A percentile compares a stretch with the other conserved stretches of the same genome.
Evolutionary conservation across 768 basidiomycete species (phyloP).

Genomic region (Omphalotus guepiniiformis): DNA sequence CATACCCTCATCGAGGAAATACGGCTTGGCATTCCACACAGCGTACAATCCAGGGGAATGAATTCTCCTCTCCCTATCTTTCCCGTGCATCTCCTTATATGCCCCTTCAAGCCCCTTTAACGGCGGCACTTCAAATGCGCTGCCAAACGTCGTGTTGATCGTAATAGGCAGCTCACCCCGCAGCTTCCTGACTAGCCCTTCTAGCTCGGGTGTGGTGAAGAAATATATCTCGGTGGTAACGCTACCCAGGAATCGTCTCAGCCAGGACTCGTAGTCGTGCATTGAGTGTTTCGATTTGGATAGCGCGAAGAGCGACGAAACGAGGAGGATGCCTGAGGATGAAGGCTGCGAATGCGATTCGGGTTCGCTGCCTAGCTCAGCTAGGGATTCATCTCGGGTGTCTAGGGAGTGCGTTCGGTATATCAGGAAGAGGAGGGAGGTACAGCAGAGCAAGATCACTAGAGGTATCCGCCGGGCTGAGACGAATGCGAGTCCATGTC

Average conservation of each 20-base stretch:
- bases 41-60: constrained; percentile 51
- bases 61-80: constrained; percentile 38
- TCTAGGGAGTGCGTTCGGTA: neutral
- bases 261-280: constrained; percentile 42
- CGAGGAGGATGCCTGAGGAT: constrained; percentile 37
- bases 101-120: constrained; percentile 25
- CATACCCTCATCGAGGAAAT: constrained; percentile 40
- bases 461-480: too few species aligned
- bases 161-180: constrained; percentile 31
- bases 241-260: constrained; percentile 36
- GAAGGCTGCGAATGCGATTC: neutral
- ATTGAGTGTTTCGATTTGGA: constrained; percentile 44
- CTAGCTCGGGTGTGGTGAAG: constrained; percentile 41
- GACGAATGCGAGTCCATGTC: too few species aligned
- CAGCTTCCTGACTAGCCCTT: constrained; percentile 24
- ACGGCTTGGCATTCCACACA: constrained; percentile 53
- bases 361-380: neutral
- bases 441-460: too few species aligned
- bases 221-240: constrained; percentile 52
- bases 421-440: neutral
- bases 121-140: constrained; percentile 47
- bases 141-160: constrained; percentile 41
- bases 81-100: constrained; percentile 39
- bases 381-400: neutral
- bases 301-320: constrained; percentile 52